Base-by-base conservation (phyloP, 2,329 filamentous ascomycete genomes). In the Botrytis porri region DNA sequence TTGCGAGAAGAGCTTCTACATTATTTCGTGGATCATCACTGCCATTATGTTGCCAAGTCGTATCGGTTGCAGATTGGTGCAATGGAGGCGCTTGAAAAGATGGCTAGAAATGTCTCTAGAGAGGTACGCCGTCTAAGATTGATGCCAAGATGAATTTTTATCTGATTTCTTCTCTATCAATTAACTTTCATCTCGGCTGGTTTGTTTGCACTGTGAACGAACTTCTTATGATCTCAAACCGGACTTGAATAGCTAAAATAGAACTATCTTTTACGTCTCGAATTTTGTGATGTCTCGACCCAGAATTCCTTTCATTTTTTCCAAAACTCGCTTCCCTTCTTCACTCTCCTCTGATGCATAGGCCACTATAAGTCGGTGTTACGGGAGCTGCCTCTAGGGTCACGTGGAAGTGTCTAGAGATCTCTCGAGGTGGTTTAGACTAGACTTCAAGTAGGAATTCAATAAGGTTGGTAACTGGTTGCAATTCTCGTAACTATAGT, bases 31-130 rank as follows among this genome's bases (percentile, higher is more conserved):
- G 54, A 59, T 35, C 35, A 3, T 59, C 14, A 35, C 29, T 59
- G 10, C 16, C 54, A 35, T 6, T 35, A 16, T 32, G 1, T 22
- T 59, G 54, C 29, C 29, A 59, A 1, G 0, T 59, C 8, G 10
- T 29, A 1, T 35, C 29, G 3, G 1, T 35, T 4, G 1, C 0
- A 9, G 1, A 6, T 35, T 2, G 5, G 16, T 4, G 29, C 29
- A 59, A 20, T 59, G 18, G 29, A 59, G 8, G 16, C 12, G n/a
- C n/a, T n/a, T n/a, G n/a, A n/a, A n/a, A n/a, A n/a, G n/a, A n/a
- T n/a, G n/a, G n/a, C n/a, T n/a, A n/a, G n/a, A n/a, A n/a, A n/a
- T n/a, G n/a, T n/a, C n/a, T n/a, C n/a, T n/a, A n/a, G 43, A 20
- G 43, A 7, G 3, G 18, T 3, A 20, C 20, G 35, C 22, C 59